Conservation (phyloP, 2,329 filamentous ascomycete species). For the Fusarium equiseti region DNA sequence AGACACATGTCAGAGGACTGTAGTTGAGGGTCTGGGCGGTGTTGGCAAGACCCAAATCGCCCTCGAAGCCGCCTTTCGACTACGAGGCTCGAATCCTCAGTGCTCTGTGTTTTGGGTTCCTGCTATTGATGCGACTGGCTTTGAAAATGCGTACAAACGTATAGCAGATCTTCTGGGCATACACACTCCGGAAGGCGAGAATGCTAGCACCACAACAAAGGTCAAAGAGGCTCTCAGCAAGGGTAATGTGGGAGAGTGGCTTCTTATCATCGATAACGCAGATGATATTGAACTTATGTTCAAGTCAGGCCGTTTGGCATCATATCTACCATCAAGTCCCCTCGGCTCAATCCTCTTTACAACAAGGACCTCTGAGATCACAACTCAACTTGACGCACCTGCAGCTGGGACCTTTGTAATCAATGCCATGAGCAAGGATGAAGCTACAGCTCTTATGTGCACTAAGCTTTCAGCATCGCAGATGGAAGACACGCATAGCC, state of each 20-base stretch:
- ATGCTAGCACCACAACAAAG: not conserved
- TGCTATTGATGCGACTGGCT: rapidly evolving
- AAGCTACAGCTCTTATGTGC: not conserved
- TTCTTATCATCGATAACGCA: not conserved
- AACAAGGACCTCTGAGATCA: not conserved
- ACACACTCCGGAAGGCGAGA: rapidly evolving
- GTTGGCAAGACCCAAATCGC: not conserved
- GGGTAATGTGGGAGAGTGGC: rapidly evolving
- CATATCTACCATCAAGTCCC: not conserved
- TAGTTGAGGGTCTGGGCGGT: not conserved
- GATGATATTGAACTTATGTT: not conserved
- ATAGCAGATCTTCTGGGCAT: rapidly evolving
- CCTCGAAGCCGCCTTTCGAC: not conserved
- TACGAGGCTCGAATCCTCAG: no score
- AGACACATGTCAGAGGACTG: not conserved
- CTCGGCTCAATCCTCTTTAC: rapidly evolving
- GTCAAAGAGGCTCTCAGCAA: not conserved
- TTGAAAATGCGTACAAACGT: not conserved
- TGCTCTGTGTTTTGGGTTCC: not conserved
- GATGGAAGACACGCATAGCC: not conserved
- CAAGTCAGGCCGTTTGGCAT: not conserved
- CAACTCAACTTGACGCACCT: no score
- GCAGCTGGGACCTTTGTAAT: no score
- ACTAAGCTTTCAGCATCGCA: not conserved
- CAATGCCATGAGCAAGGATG: rapidly evolving